Conservation (phyloP, 2,329 filamentous ascomycete species). For the Berkeleyomyces rouxiae region DNA sequence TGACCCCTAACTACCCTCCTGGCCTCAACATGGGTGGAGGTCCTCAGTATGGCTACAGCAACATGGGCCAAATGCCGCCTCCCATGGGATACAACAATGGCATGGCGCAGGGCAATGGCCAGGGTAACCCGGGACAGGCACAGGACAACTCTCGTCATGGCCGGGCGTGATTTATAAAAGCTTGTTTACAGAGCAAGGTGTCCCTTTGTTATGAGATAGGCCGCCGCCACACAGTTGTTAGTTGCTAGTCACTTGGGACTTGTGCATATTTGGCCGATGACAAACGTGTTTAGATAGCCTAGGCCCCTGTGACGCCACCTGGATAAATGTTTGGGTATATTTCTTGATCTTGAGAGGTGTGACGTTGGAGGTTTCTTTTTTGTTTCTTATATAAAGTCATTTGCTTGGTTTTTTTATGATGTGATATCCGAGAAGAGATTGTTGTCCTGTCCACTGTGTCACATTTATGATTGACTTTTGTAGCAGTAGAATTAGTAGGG, state of each 20-base stretch:
- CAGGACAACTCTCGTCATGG: constrained; percentile 3
- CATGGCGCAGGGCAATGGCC: constrained; percentile 27
- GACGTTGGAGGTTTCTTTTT: neutral
- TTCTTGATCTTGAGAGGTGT: neutral
- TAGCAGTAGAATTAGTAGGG: too few relatives aligned
- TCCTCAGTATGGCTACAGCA: constrained; percentile 24
- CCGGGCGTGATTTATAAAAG: neutral
- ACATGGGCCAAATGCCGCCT: constrained; percentile 30
- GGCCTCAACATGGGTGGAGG: constrained; percentile 29
- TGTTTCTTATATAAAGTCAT: neutral
- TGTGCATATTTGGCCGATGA: neutral
- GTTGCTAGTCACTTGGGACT: neutral
- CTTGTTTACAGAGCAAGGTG: neutral
- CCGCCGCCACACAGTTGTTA: neutral
- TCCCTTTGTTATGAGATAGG: neutral
- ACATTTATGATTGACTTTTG: too few relatives aligned
- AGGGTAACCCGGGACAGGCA: constrained; percentile 20
- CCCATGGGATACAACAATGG: constrained; percentile 23
- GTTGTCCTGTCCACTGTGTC: too few relatives aligned
- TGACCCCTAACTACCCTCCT: constrained; percentile 25
- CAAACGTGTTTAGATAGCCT: neutral
- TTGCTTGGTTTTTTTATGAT: neutral
- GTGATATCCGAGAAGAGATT: neutral
- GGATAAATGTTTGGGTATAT: neutral
- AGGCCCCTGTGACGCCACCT: neutral